phyloP scores from a whole-genome alignment of 2,329 filamentous ascomycete genomes.

The Acrodontium crateriforme region DNA sequence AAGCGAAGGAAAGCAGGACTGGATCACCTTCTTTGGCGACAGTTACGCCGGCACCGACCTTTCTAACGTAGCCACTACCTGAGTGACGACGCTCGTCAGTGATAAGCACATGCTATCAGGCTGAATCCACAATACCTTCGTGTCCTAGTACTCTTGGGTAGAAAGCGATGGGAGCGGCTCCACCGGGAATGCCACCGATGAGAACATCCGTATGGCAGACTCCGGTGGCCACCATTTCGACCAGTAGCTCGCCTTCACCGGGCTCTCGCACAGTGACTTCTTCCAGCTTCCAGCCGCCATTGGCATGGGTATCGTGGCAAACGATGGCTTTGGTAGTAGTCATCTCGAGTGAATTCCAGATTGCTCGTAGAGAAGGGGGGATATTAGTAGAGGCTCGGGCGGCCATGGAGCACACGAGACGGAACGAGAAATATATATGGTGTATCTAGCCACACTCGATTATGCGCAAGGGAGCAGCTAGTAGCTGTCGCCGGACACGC shows the following conservation, averaged over 20 bases:
- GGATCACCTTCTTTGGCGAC: constrained; percentile 32
- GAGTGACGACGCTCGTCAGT: constrained; percentile 1
- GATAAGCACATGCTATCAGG: not conserved
- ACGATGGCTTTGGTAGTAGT: constrained; percentile 24
- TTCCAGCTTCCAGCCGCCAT: constrained; percentile 28
- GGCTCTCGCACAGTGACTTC: constrained; percentile 24
- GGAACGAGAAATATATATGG: too few relatives aligned
- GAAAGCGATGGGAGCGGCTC: constrained; percentile 22
- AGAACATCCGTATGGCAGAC: constrained; percentile 43
- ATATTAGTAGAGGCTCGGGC: constrained; percentile 15
- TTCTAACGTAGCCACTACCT: constrained; percentile 36
- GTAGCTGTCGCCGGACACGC: too few relatives aligned
- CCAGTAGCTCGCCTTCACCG: constrained; percentile 35
- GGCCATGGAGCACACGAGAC: too few relatives aligned
- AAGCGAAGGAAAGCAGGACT: constrained; percentile 36
- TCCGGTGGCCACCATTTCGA: constrained; percentile 39
- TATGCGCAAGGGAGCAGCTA: too few relatives aligned
- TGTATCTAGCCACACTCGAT: too few relatives aligned
- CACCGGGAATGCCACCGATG: constrained; percentile 27
- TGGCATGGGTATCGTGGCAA: constrained; percentile 22
- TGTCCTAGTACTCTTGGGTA: constrained; percentile 40
- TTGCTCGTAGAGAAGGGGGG: constrained; percentile 12
- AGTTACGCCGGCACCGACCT: constrained; percentile 28
- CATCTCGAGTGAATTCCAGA: constrained; percentile 14
- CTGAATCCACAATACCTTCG: constrained; percentile 28